Evolutionary conservation across 2,329 filamentous ascomycete species (phyloP).

Genomic region (Talaromyces islandicus): DNA sequence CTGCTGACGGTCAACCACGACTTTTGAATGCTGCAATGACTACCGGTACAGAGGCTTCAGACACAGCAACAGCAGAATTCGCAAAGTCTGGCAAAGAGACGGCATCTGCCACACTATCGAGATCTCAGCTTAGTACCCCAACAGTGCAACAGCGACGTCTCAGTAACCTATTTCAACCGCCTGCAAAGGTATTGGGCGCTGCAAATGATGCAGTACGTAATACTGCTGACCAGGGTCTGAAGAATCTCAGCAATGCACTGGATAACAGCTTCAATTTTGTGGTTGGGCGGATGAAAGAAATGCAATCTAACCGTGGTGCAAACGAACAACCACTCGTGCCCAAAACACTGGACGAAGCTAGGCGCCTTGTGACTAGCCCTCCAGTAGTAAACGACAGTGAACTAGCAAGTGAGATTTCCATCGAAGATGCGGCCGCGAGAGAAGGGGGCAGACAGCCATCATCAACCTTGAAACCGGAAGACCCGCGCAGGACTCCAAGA

Average conservation of each 20-base stretch:
- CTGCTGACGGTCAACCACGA: constrained; percentile 62
- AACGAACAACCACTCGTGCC: constrained; percentile 54
- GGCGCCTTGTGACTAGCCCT: constrained; percentile 69
- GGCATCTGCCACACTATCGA: constrained; percentile 29
- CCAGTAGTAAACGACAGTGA: constrained; percentile 44
- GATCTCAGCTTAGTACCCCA: constrained; percentile 18
- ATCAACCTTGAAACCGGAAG: constrained; percentile 46
- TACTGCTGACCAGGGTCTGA: constrained; percentile 85
- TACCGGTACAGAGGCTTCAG: constrained; percentile 18
- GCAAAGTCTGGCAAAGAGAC: constrained; percentile 22
- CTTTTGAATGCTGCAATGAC: constrained; percentile 29
- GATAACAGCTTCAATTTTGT: constrained; percentile 93
- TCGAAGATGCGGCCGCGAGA: constrained; percentile 38
- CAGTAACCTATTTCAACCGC: constrained; percentile 80
- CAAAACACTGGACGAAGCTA: constrained; percentile 86
- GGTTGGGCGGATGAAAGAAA: constrained; percentile 76
- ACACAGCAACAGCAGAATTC: constrained; percentile 24
- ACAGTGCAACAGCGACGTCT: constrained; percentile 65
- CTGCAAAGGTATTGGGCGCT: constrained; percentile 72
- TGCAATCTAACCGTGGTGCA: constrained; percentile 45
- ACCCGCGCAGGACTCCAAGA: constrained; percentile 57
- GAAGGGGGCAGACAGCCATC: constrained; percentile 28
- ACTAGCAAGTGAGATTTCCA: constrained; percentile 47
- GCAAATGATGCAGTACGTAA: constrained; percentile 80
- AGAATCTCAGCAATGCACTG: constrained; percentile 83